Conservation (phyloP, 805 yeast genomes). For the Clavispora asparagi region DNA sequence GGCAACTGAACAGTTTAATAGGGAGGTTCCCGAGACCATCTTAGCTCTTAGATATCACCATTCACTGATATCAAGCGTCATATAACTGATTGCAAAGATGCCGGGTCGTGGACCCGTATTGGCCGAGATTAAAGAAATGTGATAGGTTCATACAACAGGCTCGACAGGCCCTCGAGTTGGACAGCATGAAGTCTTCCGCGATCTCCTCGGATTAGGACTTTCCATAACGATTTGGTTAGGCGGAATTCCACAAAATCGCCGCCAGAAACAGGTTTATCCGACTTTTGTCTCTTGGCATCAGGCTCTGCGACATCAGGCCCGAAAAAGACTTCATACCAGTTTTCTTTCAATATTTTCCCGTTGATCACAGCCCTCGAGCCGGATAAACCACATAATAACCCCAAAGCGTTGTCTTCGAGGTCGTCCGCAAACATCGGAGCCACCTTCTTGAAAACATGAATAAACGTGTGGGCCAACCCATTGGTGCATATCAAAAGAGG, state of each 20-base stretch:
- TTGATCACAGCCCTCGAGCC: conserved; percentile 28
- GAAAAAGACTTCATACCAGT: conserved; percentile 31
- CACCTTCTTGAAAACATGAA: conserved; percentile 20
- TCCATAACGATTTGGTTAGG: conserved; percentile 41
- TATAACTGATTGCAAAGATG: too few species aligned
- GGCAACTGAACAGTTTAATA: too few species aligned
- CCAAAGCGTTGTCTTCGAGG: conserved; percentile 14
- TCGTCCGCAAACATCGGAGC: conserved; percentile 15
- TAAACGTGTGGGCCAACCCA: conserved; percentile 18
- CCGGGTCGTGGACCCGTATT: too few species aligned
- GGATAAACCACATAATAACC: conserved; percentile 21
- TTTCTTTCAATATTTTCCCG: conserved; percentile 28
- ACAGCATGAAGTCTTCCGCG: conserved; percentile 24
- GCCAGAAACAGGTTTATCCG: conserved; percentile 4
- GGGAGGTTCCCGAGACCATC: too few species aligned
- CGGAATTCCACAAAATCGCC: conserved; percentile 43
- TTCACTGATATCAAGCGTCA: too few species aligned
- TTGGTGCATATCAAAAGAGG: conserved; percentile 23
- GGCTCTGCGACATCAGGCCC: conserved; percentile 2
- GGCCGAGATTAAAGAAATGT: conserved; percentile 10
- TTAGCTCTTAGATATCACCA: too few species aligned
- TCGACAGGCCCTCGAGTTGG: conserved; percentile 19
- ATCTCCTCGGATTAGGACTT: conserved; percentile 20
- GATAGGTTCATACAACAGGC: neutral
- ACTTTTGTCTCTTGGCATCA: conserved; percentile 7